phyloP scores from a whole-genome alignment of 768 basidiomycete species.

The Russula olivacea region DNA sequence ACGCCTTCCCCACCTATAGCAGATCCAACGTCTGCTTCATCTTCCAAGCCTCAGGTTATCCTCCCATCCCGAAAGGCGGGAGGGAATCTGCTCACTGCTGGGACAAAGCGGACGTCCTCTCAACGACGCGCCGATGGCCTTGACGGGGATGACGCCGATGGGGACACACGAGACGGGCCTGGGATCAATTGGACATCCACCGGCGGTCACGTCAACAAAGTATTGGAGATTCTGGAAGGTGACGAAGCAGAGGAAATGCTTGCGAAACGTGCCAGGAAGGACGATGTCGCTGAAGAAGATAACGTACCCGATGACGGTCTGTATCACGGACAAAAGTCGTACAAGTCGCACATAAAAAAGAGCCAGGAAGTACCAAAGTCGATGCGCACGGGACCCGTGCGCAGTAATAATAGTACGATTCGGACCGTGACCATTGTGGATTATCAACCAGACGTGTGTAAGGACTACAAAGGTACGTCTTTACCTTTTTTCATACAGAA shows the following conservation, averaged over 20 bases:
- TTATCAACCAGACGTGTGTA: slow-evolving; percentile 99
- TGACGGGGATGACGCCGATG: slow-evolving; percentile 51
- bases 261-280: slow-evolving; percentile 56
- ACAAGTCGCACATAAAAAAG: slow-evolving; percentile 75
- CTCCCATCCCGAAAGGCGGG: slow-evolving; percentile 64
- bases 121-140: slow-evolving; percentile 46
- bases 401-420: slow-evolving; percentile 68
- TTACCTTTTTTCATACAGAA: neutral
- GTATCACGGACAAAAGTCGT: slow-evolving; percentile 81
- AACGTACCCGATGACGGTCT: slow-evolving; percentile 72
- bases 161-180: slow-evolving; percentile 42
- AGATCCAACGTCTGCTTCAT: slow-evolving; percentile 37
- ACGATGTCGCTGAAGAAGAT: slow-evolving; percentile 53
- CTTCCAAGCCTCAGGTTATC: slow-evolving; percentile 65
- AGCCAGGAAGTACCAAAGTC: slow-evolving; percentile 79
- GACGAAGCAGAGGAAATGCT: slow-evolving; percentile 76
- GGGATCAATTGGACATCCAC: slow-evolving; percentile 75
- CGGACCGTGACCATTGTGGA: slow-evolving; percentile 92
- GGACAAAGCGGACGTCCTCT: slow-evolving; percentile 56
- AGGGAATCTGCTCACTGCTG: slow-evolving; percentile 72
- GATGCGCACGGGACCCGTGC: slow-evolving; percentile 79
- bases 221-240: slow-evolving; percentile 71
- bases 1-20: slow-evolving; percentile 63
- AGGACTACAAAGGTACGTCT: slow-evolving; percentile 93
- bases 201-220: slow-evolving; percentile 68